Percentiles rank a stretch among this genome's conserved stretches.
phyloP scores from a whole-genome alignment of 495 filamentous ascomycete genomes.

The Aspergillus asperescens region DNA sequence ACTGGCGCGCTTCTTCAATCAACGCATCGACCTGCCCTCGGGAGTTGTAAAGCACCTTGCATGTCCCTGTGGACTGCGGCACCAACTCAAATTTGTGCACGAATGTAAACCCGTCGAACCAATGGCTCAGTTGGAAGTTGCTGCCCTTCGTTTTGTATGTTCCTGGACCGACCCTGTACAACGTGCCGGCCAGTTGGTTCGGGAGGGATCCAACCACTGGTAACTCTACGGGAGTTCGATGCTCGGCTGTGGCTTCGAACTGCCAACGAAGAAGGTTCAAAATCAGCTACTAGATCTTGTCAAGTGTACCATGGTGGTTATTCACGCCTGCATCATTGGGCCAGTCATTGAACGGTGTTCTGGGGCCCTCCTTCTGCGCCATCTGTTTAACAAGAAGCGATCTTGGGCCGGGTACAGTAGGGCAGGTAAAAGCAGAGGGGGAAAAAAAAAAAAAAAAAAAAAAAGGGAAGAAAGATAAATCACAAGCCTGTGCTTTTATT shows the following conservation, averaged over 20 bases:
- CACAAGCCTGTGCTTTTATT: no score
- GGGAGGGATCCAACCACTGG: conserved; percentile 9
- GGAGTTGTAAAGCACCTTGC: conserved; percentile 14
- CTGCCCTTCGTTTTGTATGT: conserved; percentile 7
- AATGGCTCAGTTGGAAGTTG: conserved; percentile 9
- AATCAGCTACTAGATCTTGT: background rate
- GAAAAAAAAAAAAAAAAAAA: no score
- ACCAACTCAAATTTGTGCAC: conserved; percentile 14
- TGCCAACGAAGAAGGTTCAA: background rate
- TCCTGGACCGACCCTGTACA: conserved; percentile 12
- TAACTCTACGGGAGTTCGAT: conserved; percentile 4
- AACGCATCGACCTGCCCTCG: conserved; percentile 15
- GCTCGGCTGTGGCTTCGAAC: conserved; percentile 7
- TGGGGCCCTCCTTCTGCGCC: background rate
- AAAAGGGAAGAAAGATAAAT: no score
- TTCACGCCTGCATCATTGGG: conserved; percentile 14
- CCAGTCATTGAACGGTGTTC: conserved; percentile 12
- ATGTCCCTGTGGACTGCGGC: conserved; percentile 2
- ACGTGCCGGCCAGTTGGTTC: conserved; percentile 3
- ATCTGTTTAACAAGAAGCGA: background rate
- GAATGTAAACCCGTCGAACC: conserved; percentile 13
- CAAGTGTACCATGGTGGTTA: background rate
- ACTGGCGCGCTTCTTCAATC: conserved; percentile 9
- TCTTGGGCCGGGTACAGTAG: background rate
- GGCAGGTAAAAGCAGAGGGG: no score